Conservation (phyloP, 2,329 filamentous ascomycete species). For the Neopestalotiopsis clavispora region DNA sequence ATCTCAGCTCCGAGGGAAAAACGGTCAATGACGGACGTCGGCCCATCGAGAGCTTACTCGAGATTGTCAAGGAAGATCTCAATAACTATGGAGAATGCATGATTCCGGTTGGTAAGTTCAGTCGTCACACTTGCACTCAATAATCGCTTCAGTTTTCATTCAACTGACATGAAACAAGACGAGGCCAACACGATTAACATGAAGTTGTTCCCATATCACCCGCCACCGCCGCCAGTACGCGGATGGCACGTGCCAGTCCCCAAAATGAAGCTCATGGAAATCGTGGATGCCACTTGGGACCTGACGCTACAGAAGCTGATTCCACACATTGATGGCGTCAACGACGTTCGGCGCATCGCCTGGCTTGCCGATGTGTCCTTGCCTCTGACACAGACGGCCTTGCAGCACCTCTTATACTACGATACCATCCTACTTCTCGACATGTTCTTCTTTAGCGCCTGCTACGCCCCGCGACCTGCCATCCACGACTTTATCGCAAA, state of each 20-base stretch:
- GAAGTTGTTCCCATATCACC: conserved; percentile 88
- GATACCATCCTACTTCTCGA: conserved; percentile 89
- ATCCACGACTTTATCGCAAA: conserved; percentile 83
- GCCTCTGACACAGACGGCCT: conserved; percentile 81
- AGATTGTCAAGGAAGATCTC: conserved; percentile 81
- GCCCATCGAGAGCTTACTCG: conserved; percentile 82
- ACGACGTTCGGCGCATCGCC: conserved; percentile 86
- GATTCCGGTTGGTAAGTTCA: conserved; percentile 82
- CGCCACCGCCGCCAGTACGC: conserved; percentile 76
- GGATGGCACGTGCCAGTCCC: conserved; percentile 90
- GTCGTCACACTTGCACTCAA: not conserved
- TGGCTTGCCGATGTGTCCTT: conserved; percentile 85
- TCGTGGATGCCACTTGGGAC: conserved; percentile 74
- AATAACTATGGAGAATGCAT: conserved; percentile 99
- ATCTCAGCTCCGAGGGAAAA: conserved; percentile 61
- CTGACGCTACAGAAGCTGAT: conserved; percentile 81
- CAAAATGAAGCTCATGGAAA: conserved; percentile 67
- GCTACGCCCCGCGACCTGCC: conserved; percentile 82
- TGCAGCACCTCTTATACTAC: conserved; percentile 92
- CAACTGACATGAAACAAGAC: conserved; percentile 54
- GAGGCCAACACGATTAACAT: conserved; percentile 95
- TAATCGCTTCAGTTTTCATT: not conserved
- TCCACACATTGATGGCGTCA: conserved; percentile 86
- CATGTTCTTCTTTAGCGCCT: conserved; percentile 91
- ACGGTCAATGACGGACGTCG: conserved; percentile 58